Evolutionary conservation across 73 alveolate genomes (phyloP).

Genomic region (Tetrahymena malaccensis): DNA sequence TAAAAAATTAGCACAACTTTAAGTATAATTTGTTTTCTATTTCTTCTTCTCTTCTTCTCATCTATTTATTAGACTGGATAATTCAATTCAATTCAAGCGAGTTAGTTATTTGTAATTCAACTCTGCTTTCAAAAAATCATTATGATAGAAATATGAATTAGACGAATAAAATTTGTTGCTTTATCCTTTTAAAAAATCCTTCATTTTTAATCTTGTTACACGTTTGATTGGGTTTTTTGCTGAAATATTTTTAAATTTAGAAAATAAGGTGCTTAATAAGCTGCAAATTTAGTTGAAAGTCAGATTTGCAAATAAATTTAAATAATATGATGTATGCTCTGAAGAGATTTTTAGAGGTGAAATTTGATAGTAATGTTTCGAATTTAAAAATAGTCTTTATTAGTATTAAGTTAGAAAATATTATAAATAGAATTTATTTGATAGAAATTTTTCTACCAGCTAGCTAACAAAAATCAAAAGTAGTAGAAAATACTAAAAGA

Average conservation of each 20-base stretch:
- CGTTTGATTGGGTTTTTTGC: not conserved
- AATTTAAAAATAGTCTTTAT: not conserved
- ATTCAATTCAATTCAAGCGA: not conserved
- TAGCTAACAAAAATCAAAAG: not conserved
- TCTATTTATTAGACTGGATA: no score
- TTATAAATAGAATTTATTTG: not conserved
- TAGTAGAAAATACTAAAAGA: not conserved
- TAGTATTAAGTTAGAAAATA: not conserved
- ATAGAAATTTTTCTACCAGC: not conserved
- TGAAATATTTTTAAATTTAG: not conserved
- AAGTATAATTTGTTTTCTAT: no score
- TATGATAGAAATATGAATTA: no score
- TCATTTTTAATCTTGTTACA: not conserved
- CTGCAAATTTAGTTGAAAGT: not conserved
- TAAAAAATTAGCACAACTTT: not conserved
- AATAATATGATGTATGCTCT: not conserved
- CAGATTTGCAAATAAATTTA: not conserved
- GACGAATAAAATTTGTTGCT: no score
- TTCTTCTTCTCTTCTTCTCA: not conserved
- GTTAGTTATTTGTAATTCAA: not conserved
- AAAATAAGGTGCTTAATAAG: no score
- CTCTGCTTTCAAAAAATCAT: no score
- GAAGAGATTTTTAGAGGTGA: not conserved
- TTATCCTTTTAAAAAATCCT: not conserved
- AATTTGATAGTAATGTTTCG: not conserved